Percentiles rank a stretch among this genome's conserved stretches.
phyloP scores from a whole-genome alignment of 768 basidiomycete genomes.

The Scleroderma citrinum region DNA sequence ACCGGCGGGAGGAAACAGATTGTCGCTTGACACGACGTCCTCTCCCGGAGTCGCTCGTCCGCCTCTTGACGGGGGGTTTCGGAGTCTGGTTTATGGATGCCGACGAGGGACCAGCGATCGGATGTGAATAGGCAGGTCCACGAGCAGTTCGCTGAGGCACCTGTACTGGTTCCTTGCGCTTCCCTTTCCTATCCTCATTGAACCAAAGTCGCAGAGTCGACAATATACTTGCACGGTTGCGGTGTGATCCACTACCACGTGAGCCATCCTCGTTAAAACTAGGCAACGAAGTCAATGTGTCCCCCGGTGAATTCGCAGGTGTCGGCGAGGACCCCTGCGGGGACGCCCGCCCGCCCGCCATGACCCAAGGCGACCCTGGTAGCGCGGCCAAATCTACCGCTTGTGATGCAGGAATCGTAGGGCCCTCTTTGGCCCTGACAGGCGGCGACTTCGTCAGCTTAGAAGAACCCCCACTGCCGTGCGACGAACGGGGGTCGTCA shows the following conservation, averaged over 20 bases:
- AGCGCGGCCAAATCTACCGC: slow-evolving; percentile 34
- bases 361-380: slow-evolving; percentile 69
- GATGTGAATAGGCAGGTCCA: slow-evolving; percentile 20
- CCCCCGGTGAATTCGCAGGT: slow-evolving; percentile 49
- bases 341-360: slow-evolving; percentile 43
- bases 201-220: slow-evolving; percentile 90
- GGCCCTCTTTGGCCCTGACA: slow-evolving; percentile 43
- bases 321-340: slow-evolving; percentile 35
- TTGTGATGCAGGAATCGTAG: slow-evolving; percentile 44
- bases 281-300: slow-evolving; percentile 45
- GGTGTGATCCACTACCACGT: slow-evolving; percentile 32
- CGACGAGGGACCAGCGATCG: slow-evolving; percentile 19
- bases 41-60: slow-evolving; percentile 39
- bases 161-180: slow-evolving; percentile 52
- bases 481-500: slow-evolving; percentile 59
- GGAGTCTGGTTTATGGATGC: slow-evolving; percentile 22
- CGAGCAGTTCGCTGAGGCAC: slow-evolving; percentile 16
- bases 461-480: slow-evolving; percentile 52
- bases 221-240: slow-evolving; percentile 75
- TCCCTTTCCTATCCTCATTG: slow-evolving; percentile 84
- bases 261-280: slow-evolving; percentile 30
- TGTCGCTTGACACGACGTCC: slow-evolving; percentile 61
- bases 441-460: slow-evolving; percentile 71
- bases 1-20: slow-evolving; percentile 76
- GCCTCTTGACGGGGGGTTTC: slow-evolving; percentile 42